Percentiles rank a stretch among this genome's conserved stretches.
phyloP scores from a whole-genome alignment of 805 yeast genomes.

The Candida jianshihensis region DNA sequence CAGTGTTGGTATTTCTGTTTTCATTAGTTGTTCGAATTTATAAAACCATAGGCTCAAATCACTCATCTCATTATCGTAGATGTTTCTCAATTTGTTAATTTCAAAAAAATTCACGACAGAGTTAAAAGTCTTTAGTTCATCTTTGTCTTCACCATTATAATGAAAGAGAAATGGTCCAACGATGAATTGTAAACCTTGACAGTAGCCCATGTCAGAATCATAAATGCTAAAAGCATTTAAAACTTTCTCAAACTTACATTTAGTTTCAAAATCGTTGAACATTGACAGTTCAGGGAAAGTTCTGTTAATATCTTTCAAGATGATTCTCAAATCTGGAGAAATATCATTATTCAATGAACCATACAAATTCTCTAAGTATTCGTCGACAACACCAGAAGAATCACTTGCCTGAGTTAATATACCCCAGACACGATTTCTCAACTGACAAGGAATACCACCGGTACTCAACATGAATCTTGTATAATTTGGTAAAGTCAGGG shows the following conservation, averaged over 20 bases:
- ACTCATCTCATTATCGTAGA: conserved; percentile 47
- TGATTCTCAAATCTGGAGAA: conserved; percentile 37
- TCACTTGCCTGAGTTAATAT: conserved; percentile 18
- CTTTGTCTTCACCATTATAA: conserved; percentile 15
- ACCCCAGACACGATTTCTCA: conserved; percentile 40
- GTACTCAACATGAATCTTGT: conserved; percentile 33
- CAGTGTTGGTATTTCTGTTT: conserved; percentile 33
- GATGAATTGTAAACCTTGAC: conserved; percentile 59
- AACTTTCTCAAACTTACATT: conserved; percentile 42
- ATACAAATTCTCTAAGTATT: conserved; percentile 26
- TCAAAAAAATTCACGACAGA: conserved; percentile 53
- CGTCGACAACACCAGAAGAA: conserved; percentile 13
- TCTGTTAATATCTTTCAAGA: conserved; percentile 50
- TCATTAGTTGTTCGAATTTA: conserved; percentile 42
- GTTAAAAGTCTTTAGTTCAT: conserved; percentile 39
- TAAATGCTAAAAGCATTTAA: conserved; percentile 57
- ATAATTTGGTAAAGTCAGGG: conserved; percentile 40
- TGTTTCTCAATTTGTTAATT: conserved; percentile 44
- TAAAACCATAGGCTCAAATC: conserved; percentile 45
- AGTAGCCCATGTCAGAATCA: conserved; percentile 60
- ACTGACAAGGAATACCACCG: conserved; percentile 39
- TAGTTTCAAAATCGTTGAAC: conserved; percentile 35
- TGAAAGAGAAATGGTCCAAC: conserved; percentile 51
- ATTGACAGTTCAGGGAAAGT: conserved; percentile 51
- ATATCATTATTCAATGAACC: conserved; percentile 32